A percentile compares a stretch with the other conserved stretches of the same genome.
These are phyloP conservation scores for Lachnellula hyalina DNA, from an alignment of 2,329 filamentous ascomycete species.

Conservation along the genomic window DNA sequence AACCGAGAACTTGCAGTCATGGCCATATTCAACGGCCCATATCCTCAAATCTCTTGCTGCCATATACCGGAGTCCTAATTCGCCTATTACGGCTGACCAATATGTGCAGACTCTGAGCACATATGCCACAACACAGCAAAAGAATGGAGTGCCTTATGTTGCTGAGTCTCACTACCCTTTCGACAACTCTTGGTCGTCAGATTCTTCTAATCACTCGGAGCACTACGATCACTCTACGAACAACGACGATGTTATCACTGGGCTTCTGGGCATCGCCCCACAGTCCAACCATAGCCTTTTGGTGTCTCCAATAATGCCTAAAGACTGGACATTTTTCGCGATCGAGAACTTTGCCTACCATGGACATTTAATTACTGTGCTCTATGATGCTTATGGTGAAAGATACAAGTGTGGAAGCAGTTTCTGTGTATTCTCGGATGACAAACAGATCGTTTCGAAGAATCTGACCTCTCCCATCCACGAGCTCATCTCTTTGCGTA, in stretches of 20 bases:
- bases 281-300: slow-evolving; percentile 34
- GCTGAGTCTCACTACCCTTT: slow-evolving; percentile 41
- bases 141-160: slow-evolving; percentile 38
- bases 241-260: slow-evolving; percentile 40
- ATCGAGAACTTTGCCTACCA: slow-evolving; percentile 41
- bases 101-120: slow-evolving; percentile 35
- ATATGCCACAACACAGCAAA: slow-evolving; percentile 38
- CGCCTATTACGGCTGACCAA: slow-evolving; percentile 33
- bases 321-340: slow-evolving; percentile 33
- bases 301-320: slow-evolving; percentile 37
- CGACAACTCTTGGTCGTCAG: slow-evolving; percentile 33
- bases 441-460: slow-evolving; percentile 28
- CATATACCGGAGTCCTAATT: slow-evolving; percentile 32
- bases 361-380: slow-evolving; percentile 36
- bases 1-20: slow-evolving; percentile 30
- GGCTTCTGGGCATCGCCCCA: slow-evolving; percentile 38
- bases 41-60: slow-evolving; percentile 37
- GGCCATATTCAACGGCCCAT: slow-evolving; percentile 40
- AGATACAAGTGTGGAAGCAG: slow-evolving; percentile 34
- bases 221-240: slow-evolving; percentile 42
- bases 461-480: neutral
- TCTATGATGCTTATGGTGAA: slow-evolving; percentile 37
- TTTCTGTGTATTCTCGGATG: slow-evolving; percentile 36
- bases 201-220: slow-evolving; percentile 36
- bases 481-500: neutral